phyloP scores from a whole-genome alignment of 768 basidiomycete genomes.

The Phaeolepiota aurea region DNA sequence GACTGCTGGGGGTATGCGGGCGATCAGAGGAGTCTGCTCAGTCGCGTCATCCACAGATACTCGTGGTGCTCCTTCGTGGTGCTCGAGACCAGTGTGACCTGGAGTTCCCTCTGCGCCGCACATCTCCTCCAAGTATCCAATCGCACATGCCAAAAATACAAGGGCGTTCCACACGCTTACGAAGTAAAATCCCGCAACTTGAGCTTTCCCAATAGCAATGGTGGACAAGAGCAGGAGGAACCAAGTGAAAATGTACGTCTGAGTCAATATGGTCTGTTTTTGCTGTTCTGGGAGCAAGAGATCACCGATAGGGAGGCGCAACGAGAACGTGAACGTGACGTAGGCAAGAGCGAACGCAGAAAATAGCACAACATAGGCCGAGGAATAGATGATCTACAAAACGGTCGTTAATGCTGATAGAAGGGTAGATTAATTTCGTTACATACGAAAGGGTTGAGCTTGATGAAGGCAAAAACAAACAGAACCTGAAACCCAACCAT shows the following conservation, averaged over 20 bases:
- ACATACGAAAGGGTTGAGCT: slow-evolving; percentile 58
- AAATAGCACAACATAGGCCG: slow-evolving; percentile 38
- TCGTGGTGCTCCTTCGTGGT: background rate
- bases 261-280: slow-evolving; percentile 38
- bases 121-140: slow-evolving; percentile 12
- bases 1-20: slow-evolving; percentile 4
- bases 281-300: slow-evolving; percentile 26
- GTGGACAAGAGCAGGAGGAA: slow-evolving; percentile 43
- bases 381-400: slow-evolving; percentile 21
- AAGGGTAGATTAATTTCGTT: background rate
- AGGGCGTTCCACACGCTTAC: slow-evolving; percentile 42
- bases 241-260: slow-evolving; percentile 51
- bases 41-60: slow-evolving; percentile 24
- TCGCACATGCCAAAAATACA: slow-evolving; percentile 9
- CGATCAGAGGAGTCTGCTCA: slow-evolving; percentile 51
- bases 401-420: background rate
- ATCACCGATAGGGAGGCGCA: slow-evolving; percentile 22
- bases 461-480: slow-evolving; percentile 38
- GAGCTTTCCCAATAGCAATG: slow-evolving; percentile 25
- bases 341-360: slow-evolving; percentile 38
- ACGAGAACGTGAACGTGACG: slow-evolving; percentile 27
- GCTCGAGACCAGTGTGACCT: slow-evolving; percentile 10
- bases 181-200: slow-evolving; percentile 49
- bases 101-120: slow-evolving; percentile 17
- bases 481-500: slow-evolving; percentile 35